phyloP scores from a whole-genome alignment of 2,329 filamentous ascomycete genomes.

The Emergomyces africanus region DNA sequence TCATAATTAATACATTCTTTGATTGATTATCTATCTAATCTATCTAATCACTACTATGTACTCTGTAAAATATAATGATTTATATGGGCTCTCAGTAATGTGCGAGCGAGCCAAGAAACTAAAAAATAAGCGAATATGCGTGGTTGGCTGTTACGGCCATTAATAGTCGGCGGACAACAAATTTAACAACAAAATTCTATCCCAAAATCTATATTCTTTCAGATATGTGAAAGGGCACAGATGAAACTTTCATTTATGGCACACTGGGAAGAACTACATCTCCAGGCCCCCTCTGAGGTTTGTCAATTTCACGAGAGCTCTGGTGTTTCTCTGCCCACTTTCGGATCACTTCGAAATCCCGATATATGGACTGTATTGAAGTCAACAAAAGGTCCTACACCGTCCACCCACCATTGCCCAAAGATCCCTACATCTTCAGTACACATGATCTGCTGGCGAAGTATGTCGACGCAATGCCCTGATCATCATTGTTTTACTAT shows the following conservation, averaged over 20 bases:
- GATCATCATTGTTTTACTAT: neutral
- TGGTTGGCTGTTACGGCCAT: too few species aligned
- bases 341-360: slow-evolving; percentile 42
- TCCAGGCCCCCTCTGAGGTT: slow-evolving; percentile 1
- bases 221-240: neutral
- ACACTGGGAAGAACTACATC: slow-evolving; percentile 4
- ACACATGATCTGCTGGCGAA: slow-evolving; percentile 53
- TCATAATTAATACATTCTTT: too few species aligned
- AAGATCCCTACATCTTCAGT: slow-evolving; percentile 47
- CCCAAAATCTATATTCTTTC: neutral
- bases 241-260: slow-evolving; percentile 1
- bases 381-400: slow-evolving; percentile 43
- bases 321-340: slow-evolving; percentile 41
- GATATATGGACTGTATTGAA: slow-evolving; percentile 50
- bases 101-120: too few species aligned
- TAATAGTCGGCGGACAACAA: too few species aligned
- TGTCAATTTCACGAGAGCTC: neutral
- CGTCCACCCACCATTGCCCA: slow-evolving; percentile 48
- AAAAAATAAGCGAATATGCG: too few species aligned
- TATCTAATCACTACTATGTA: too few species aligned
- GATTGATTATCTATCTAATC: too few species aligned
- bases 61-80: too few species aligned
- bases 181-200: neutral
- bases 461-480: slow-evolving; percentile 49
- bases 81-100: too few species aligned